phyloP scores from a whole-genome alignment of 495 filamentous ascomycete genomes.

The Xylaria sp. region DNA sequence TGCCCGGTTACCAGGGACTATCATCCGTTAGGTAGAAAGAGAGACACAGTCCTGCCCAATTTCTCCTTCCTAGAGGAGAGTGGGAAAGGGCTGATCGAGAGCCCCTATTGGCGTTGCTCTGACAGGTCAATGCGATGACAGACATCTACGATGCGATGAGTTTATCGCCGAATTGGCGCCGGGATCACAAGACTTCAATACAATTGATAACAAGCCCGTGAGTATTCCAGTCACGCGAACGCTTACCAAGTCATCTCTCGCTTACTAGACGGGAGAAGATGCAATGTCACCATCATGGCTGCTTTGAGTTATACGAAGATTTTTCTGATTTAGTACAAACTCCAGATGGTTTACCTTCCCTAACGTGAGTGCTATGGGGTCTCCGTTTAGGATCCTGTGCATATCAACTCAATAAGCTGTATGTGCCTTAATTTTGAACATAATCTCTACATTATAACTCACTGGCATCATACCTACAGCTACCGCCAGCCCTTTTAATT shows the following conservation, averaged over 20 bases:
- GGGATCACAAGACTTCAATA: neutral
- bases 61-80: neutral
- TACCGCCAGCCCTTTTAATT: neutral
- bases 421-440: neutral
- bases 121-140: neutral
- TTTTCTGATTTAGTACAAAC: too few species aligned
- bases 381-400: neutral
- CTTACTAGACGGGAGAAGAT: neutral
- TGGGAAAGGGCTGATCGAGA: too few species aligned
- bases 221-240: neutral
- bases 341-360: too few species aligned
- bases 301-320: too few species aligned
- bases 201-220: neutral
- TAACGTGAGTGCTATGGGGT: neutral
- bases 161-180: neutral
- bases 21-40: neutral
- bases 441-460: neutral
- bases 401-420: neutral
- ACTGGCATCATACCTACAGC: neutral
- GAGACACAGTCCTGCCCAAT: neutral
- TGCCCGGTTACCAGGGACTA: neutral
- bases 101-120: neutral
- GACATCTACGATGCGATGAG: neutral
- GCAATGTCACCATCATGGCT: neutral
- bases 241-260: neutral